phyloP scores from a whole-genome alignment of 2,329 filamentous ascomycete genomes.

The Talaromyces sp. region DNA sequence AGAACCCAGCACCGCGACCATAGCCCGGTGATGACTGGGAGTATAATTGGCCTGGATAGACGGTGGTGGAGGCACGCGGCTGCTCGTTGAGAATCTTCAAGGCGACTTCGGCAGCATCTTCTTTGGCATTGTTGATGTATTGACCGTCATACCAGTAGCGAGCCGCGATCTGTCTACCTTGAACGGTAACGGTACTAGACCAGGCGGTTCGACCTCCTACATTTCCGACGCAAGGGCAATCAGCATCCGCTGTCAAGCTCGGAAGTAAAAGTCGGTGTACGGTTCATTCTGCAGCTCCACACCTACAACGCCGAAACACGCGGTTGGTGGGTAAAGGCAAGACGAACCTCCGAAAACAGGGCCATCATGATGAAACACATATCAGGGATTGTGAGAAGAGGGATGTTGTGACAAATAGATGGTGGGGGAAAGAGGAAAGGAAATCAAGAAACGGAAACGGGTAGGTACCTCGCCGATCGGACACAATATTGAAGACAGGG shows the following conservation, averaged over 20 bases:
- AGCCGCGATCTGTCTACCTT: conserved; percentile 66
- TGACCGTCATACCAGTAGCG: conserved; percentile 91
- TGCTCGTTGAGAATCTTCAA: conserved; percentile 37
- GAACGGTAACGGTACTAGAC: conserved; percentile 78
- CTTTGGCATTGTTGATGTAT: conserved; percentile 82
- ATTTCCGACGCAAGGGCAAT: conserved; percentile 26
- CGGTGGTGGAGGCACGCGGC: conserved; percentile 24
- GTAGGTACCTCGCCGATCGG: conserved; percentile 69
- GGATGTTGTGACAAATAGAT: conserved; percentile 13
- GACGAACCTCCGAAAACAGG: not conserved
- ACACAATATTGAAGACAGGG: conserved; percentile 71
- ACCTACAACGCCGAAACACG: conserved; percentile 23
- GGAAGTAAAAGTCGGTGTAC: conserved; percentile 39
- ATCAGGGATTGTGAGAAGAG: not conserved
- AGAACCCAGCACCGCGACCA: conserved; percentile 30
- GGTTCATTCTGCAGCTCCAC: conserved; percentile 30
- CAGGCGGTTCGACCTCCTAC: conserved; percentile 86
- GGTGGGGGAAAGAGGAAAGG: conserved; percentile 11
- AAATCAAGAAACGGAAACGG: conserved; percentile 14
- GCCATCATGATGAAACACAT: not conserved
- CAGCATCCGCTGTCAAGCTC: conserved; percentile 26
- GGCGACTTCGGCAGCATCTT: conserved; percentile 87
- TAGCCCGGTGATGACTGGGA: conserved; percentile 20
- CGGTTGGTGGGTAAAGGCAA: conserved; percentile 8
- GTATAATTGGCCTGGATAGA: conserved; percentile 29